Conservation (phyloP, 2,329 filamentous ascomycete species). For the Trichophaea hybrida region DNA sequence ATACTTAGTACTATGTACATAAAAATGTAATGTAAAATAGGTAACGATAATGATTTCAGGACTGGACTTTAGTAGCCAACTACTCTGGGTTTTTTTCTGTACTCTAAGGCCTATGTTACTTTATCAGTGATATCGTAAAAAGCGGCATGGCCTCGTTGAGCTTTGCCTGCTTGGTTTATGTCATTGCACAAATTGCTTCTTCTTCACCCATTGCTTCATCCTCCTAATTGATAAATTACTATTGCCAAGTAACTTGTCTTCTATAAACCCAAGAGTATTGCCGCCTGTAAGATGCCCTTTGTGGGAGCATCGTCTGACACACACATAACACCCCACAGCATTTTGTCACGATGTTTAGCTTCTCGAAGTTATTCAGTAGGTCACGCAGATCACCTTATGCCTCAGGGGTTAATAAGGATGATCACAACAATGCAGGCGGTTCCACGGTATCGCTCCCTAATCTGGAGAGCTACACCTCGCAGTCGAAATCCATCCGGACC, state of each 20-base stretch:
- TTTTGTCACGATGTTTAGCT: constrained; percentile 1
- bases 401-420: neutral
- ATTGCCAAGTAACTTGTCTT: neutral
- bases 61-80: too few relatives aligned
- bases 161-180: too few relatives aligned
- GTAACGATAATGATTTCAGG: too few relatives aligned
- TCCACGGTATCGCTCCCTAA: constrained; percentile 4
- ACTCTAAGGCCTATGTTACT: too few relatives aligned
- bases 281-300: neutral
- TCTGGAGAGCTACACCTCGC: neutral
- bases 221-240: neutral
- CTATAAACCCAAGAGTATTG: constrained; percentile 3
- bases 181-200: constrained; percentile 4
- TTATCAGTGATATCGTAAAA: too few relatives aligned
- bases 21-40: too few relatives aligned
- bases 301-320: neutral
- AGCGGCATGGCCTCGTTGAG: too few relatives aligned
- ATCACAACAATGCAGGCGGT: neutral
- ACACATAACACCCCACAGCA: neutral
- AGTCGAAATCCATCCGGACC: neutral
- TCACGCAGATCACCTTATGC: neutral
- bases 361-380: neutral
- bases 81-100: too few relatives aligned
- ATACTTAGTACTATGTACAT: too few relatives aligned
- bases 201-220: neutral